Evolutionary conservation across 495 filamentous ascomycete genomes (phyloP).

Genomic region (Tuber umbilicatum): DNA sequence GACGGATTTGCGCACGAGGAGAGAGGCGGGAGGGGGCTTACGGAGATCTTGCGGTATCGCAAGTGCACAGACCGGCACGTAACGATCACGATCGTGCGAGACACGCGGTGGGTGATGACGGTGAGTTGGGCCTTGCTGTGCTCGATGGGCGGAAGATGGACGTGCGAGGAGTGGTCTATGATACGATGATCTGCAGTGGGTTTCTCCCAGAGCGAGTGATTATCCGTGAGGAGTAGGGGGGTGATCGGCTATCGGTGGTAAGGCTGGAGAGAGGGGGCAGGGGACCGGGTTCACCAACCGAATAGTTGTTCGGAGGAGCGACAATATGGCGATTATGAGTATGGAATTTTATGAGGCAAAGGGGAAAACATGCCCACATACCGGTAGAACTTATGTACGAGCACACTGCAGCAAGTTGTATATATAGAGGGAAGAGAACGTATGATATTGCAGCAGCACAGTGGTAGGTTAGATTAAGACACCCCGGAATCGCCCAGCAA

Average conservation of each 20-base stretch:
- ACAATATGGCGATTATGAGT: background rate
- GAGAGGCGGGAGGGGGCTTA: background rate
- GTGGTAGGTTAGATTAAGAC: background rate
- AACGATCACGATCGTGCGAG: background rate
- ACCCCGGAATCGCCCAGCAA: background rate
- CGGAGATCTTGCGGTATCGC: background rate
- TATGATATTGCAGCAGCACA: background rate
- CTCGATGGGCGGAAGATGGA: background rate
- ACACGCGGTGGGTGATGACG: background rate
- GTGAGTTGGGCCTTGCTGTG: background rate
- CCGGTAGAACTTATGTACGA: background rate
- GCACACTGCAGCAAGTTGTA: background rate
- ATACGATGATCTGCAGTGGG: background rate
- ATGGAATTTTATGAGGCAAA: background rate
- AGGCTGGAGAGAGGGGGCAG: background rate
- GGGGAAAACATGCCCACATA: background rate
- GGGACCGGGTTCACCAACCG: background rate
- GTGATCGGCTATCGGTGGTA: background rate
- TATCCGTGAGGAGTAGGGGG: background rate
- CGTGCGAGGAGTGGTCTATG: background rate
- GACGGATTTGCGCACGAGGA: background rate
- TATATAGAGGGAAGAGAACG: background rate
- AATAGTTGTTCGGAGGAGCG: background rate
- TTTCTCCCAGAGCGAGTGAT: background rate
- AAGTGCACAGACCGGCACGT: background rate